Base-by-base conservation (phyloP, 306 rosid species). In the Phaseolus lunatus region DNA sequence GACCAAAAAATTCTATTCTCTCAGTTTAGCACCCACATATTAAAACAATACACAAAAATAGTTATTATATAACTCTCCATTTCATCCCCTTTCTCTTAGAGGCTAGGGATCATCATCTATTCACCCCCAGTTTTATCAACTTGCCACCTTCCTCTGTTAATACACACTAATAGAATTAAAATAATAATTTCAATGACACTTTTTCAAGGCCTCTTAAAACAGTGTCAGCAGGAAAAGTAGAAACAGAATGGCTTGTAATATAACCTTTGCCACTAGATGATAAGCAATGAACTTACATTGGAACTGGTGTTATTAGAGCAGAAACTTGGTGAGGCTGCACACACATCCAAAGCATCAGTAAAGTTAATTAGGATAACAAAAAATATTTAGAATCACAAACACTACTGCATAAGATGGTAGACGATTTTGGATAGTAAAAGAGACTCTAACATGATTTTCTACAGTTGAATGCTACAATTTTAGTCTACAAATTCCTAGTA, bases 311-410 rank as follows among this genome's bases (percentile, higher is more conserved):
- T 12, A 96, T 87, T 90, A 92, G 93, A 85, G 64, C 79, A 58
- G 87, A 78, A 50, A 92, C 88, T 80, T 84, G 92, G 64, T 84
- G 95, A 54, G 86, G 83, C 97, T 92, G 98, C 93, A 87, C 27
- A 43, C 35, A 82, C 29, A 80, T 44, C 44, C 70, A 85, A 75
- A 75, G 66, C 72, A 79, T 65, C 45, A 57, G 43, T 41, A 37
- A 77, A 43, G 24, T 14, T 27, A 39, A 49, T 70, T 15, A 72
- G 39, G 76, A 61, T 31, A 71, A 73, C 37, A 27, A 73, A 0
- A 37, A 37, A 29, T 1, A 16, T 9, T 53, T 10, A 23, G 19
- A 29, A 70, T 57, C 56, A 80, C 37, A 77, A 43, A 44, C 39
- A 52, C 63, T 64, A 52, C 54, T 64, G 23, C 7, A 62, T 29